Percentiles rank a stretch among this genome's conserved stretches.
Evolutionary conservation across 73 alveolate species (phyloP).

Genomic region (Tetrahymena elliotti): DNA sequence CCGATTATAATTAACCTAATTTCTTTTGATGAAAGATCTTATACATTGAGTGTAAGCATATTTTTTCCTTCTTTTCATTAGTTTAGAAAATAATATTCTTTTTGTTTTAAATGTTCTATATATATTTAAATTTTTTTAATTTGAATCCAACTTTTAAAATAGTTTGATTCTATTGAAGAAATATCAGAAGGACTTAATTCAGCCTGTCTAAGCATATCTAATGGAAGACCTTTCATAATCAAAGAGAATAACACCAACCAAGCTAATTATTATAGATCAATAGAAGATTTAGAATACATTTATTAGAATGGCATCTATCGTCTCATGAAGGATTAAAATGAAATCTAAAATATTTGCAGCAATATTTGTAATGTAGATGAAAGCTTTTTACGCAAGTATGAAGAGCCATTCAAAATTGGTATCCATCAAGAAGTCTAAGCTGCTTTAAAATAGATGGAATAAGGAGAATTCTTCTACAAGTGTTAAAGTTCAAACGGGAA

Average conservation of each 20-base stretch:
- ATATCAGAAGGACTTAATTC: neutral
- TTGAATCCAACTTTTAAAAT: neutral
- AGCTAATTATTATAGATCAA: neutral
- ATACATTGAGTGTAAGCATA: neutral
- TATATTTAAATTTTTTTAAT: too few species aligned
- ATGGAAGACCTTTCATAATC: neutral
- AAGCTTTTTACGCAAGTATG: neutral
- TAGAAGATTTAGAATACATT: neutral
- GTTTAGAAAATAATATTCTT: too few species aligned
- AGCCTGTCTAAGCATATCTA: neutral
- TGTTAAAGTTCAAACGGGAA: neutral
- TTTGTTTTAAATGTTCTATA: too few species aligned
- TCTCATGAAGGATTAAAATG: neutral
- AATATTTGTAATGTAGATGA: neutral
- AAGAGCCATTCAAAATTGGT: neutral
- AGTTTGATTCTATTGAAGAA: neutral
- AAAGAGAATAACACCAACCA: neutral
- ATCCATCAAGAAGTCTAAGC: neutral
- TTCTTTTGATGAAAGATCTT: neutral
- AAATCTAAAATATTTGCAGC: neutral
- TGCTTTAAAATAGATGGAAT: neutral
- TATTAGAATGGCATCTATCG: neutral
- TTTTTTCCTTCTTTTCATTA: too few species aligned
- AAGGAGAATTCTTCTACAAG: neutral
- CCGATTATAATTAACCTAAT: neutral